Evolutionary conservation across 164 flowering plant genomes (phyloP), one percentile per base, ranked within the genome.

Genomic region (Malania oleifera): DNA sequence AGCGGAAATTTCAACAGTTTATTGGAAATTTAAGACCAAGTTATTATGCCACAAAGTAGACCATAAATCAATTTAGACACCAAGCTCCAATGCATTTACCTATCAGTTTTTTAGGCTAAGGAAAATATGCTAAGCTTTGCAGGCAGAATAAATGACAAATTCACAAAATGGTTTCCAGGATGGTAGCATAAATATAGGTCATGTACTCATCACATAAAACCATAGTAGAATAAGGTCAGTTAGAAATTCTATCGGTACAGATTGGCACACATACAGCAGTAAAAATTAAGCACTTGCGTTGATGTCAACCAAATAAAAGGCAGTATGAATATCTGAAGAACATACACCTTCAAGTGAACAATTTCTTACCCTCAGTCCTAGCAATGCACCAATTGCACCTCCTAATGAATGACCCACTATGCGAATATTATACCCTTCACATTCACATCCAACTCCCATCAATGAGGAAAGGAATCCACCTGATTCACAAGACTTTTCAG

Each of bases 371-470:
- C 80, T 74, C 37, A 87, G 1, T 73, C 95, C 97, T 14, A 90
- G 75, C 56, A 90, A 54, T 53, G 95, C 59, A 62, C 79, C 85
- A 69, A 90, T 81, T 26, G 97, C 79, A 56, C 97, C 95, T 63
- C 97, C 97, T 0, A 90, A 73, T 58, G 97, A 90, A 70, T 90
- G 97, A 28, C 97, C 97, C 35, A 87, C 95, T 56, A 87, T 82
- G 39, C 83, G 82, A 44, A 87, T 31, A 28, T 54, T 62, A 66
- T 90, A 90, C 5, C 97, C 92, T 25, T 83, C 75, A 71, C 95
- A 90, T 64, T 90, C 97, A 40, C 87, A 70, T 46, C 88, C 97
- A 66, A 64, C 70, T 66, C 86, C 89, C 68, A 90, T 59, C 65
- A 90, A 76, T 15, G 91, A 80, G 18, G 90, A 77, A 61, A 90